Evolutionary conservation across 495 filamentous ascomycete genomes (phyloP).

Genomic region (Hypoxylon fuscum): DNA sequence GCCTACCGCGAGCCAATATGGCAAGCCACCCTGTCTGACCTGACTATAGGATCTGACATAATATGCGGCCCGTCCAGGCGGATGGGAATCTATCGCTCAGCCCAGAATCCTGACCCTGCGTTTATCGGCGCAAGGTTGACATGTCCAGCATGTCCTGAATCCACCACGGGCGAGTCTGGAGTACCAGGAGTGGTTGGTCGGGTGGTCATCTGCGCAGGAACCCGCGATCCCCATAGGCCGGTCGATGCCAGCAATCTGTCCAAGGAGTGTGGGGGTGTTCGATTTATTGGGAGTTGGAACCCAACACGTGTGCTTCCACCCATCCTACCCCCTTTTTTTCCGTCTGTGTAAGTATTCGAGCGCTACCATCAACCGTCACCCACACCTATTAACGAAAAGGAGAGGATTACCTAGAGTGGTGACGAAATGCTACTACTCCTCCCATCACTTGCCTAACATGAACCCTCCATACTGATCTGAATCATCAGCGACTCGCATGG

Average conservation of each 20-base stretch:
- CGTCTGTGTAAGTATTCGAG: background rate
- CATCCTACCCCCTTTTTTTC: conserved; percentile 15
- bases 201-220: conserved; percentile 50
- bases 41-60: conserved; percentile 41
- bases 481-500: conserved; percentile 20
- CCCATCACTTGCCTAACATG: conserved; percentile 14
- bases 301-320: conserved; percentile 25
- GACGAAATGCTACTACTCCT: conserved; percentile 24
- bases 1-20: background rate
- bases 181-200: conserved; percentile 28
- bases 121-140: conserved; percentile 36
- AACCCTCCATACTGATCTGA: conserved; percentile 24
- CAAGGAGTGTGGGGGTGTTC: conserved; percentile 25
- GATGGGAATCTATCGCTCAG: conserved; percentile 41
- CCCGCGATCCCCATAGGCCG: conserved; percentile 46
- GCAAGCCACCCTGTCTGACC: conserved; percentile 23
- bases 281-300: conserved; percentile 23
- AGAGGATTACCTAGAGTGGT: conserved; percentile 16
- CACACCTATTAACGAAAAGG: conserved; percentile 1
- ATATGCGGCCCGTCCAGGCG: conserved; percentile 43
- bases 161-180: conserved; percentile 28
- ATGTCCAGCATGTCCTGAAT: no score
- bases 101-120: conserved; percentile 28
- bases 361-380: conserved; percentile 16
- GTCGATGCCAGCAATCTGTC: conserved; percentile 29